A percentile compares a stretch with the other conserved stretches of the same genome.
Evolutionary conservation across 2,329 filamentous ascomycete genomes (phyloP).

Genomic region (Cercospora berteroae): DNA sequence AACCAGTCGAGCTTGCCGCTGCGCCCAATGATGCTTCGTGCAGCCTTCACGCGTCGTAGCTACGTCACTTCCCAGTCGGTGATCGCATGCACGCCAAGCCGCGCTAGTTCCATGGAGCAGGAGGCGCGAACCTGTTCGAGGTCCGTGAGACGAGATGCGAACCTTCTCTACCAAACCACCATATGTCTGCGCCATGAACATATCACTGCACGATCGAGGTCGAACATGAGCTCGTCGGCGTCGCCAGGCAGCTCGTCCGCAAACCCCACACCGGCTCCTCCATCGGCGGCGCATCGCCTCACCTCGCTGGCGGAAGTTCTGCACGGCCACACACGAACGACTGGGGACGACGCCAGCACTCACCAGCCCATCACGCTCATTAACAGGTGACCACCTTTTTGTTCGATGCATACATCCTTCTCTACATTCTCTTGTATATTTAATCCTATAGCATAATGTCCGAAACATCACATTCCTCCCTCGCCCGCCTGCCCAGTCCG

Average conservation of each 20-base stretch:
- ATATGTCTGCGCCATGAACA: background rate
- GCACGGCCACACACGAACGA: conserved; percentile 16
- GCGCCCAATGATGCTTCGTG: conserved; percentile 4
- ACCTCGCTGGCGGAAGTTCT: conserved; percentile 18
- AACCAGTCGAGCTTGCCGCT: background rate
- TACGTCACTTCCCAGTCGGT: background rate
- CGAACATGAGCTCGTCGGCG: conserved; percentile 8
- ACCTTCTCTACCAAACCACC: background rate
- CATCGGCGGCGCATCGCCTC: conserved; percentile 8
- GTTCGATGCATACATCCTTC: conserved; percentile 4
- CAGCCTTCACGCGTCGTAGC: background rate
- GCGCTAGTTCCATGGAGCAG: background rate
- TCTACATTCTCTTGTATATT: conserved; percentile 9
- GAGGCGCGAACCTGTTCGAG: background rate
- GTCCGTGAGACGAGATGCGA: background rate
- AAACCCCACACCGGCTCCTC: background rate
- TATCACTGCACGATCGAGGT: background rate
- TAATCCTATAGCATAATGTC: conserved; percentile 26
- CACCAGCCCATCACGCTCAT: conserved; percentile 24
- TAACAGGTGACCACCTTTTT: conserved; percentile 28
- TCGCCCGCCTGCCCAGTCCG: conserved; percentile 27
- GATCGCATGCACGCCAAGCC: conserved; percentile 1
- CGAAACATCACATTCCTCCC: conserved; percentile 26
- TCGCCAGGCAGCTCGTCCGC: background rate
- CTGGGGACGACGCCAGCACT: conserved; percentile 17